A percentile compares a stretch with the other conserved stretches of the same genome.
Evolutionary conservation across 2,329 filamentous ascomycete species (phyloP).

Genomic region (Clonostachys rhizophaga): DNA sequence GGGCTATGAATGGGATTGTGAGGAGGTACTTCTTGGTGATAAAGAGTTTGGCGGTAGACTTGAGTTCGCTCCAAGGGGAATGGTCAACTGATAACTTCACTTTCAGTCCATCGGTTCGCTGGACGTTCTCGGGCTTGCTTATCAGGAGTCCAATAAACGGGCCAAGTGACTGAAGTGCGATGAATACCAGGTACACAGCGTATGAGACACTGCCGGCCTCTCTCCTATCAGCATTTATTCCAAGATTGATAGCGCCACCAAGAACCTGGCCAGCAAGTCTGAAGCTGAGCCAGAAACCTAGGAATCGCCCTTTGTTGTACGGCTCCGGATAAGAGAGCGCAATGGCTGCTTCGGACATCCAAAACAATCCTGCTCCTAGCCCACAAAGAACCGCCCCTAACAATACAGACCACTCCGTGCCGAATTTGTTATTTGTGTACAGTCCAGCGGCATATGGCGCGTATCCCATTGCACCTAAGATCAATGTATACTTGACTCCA

Average conservation of each 20-base stretch:
- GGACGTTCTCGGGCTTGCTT: slow-evolving; percentile 49
- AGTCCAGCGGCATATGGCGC: slow-evolving; percentile 40
- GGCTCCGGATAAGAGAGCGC: slow-evolving; percentile 43
- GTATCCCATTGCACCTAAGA: slow-evolving; percentile 39
- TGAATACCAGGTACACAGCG: slow-evolving; percentile 60
- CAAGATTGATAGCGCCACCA: slow-evolving; percentile 39
- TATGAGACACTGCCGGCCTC: slow-evolving; percentile 58
- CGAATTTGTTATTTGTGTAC: slow-evolving; percentile 43
- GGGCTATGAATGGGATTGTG: background rate
- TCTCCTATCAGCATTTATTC: slow-evolving; percentile 31
- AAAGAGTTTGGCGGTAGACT: slow-evolving; percentile 48
- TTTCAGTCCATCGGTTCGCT: slow-evolving; percentile 54
- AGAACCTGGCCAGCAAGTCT: slow-evolving; percentile 41
- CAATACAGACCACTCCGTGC: slow-evolving; percentile 45
- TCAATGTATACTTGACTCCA: slow-evolving; percentile 36
- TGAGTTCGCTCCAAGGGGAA: slow-evolving; percentile 49
- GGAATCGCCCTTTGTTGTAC: slow-evolving; percentile 33
- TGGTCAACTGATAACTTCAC: slow-evolving; percentile 51
- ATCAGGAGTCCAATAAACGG: slow-evolving; percentile 56
- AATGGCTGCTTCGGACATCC: slow-evolving; percentile 43
- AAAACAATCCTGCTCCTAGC: slow-evolving; percentile 42
- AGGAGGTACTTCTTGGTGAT: slow-evolving; percentile 52
- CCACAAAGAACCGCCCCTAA: slow-evolving; percentile 42
- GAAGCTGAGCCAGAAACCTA: slow-evolving; percentile 34
- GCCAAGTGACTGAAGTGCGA: slow-evolving; percentile 56